These are phyloP conservation scores for Solanum rostratum DNA, from an alignment of 257 asterid genomes.

Conservation along the genomic window DNA sequence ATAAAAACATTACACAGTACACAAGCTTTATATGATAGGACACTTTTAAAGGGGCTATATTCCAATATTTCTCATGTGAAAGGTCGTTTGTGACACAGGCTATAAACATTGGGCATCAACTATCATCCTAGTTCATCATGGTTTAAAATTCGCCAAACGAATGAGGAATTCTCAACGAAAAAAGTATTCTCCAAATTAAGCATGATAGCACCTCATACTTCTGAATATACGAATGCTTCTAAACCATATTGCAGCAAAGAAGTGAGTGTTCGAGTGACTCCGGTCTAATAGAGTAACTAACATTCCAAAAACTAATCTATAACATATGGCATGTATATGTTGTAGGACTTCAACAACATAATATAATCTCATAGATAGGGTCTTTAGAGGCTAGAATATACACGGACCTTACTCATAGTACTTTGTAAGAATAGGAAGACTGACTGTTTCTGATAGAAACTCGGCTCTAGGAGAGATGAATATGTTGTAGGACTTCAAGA, in stretches of 20 bases:
- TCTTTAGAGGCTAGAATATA: too few species aligned
- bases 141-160: background rate
- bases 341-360: background rate
- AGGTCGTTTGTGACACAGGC: background rate
- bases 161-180: too few species aligned
- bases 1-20: background rate
- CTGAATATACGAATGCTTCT: background rate
- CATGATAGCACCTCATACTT: background rate
- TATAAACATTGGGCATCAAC: background rate
- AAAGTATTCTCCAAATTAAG: too few species aligned
- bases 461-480: background rate
- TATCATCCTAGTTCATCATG: background rate
- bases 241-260: background rate
- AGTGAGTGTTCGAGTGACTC: background rate
- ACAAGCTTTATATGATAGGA: background rate
- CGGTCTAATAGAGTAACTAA: background rate
- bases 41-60: background rate
- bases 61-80: background rate
- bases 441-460: background rate
- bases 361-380: background rate
- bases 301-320: background rate
- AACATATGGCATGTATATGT: background rate
- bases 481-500: background rate
- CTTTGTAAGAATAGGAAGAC: background rate
- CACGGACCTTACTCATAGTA: background rate